These are phyloP conservation scores for Begonia fuchsioides DNA, from an alignment of 306 rosid species.

Conservation along the genomic window DNA sequence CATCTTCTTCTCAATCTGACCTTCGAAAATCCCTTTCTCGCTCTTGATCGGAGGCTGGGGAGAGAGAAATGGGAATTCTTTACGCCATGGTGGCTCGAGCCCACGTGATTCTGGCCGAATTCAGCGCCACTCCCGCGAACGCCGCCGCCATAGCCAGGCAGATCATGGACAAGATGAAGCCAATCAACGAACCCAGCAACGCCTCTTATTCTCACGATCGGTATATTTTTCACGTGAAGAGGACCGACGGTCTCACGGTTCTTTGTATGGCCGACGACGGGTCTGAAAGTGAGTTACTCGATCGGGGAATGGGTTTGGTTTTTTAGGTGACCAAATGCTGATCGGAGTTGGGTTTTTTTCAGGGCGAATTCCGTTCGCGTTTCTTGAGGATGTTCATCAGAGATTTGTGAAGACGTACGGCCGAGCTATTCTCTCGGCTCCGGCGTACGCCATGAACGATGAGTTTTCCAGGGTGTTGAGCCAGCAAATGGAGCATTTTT, in stretches of 20 bases:
- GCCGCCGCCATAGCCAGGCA: conserved; percentile 34
- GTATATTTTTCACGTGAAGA: conserved; percentile 40
- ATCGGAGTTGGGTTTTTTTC: neutral
- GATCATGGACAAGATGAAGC: conserved; percentile 19
- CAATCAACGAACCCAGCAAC: conserved; percentile 24
- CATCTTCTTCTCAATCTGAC: no score
- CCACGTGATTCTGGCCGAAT: conserved; percentile 36
- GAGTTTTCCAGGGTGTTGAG: conserved; percentile 62
- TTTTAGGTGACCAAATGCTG: neutral
- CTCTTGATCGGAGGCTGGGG: neutral
- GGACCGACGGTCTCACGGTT: conserved; percentile 37
- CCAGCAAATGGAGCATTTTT: conserved; percentile 62
- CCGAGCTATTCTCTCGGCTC: conserved; percentile 51
- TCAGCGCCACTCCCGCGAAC: conserved; percentile 26
- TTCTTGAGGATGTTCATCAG: conserved; percentile 68
- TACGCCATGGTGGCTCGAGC: conserved; percentile 45
- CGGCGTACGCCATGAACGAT: conserved; percentile 65
- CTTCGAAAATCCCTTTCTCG: neutral
- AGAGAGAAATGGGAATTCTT: conserved; percentile 30
- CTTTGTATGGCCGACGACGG: conserved; percentile 57
- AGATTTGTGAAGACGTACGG: conserved; percentile 52
- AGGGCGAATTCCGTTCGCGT: conserved; percentile 66
- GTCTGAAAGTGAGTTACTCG: conserved; percentile 25
- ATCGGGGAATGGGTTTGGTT: neutral
- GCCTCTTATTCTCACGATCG: conserved; percentile 41